Evolutionary conservation across 1,139 yeast species (phyloP).

Genomic region (Geotrichum aggregatum): DNA sequence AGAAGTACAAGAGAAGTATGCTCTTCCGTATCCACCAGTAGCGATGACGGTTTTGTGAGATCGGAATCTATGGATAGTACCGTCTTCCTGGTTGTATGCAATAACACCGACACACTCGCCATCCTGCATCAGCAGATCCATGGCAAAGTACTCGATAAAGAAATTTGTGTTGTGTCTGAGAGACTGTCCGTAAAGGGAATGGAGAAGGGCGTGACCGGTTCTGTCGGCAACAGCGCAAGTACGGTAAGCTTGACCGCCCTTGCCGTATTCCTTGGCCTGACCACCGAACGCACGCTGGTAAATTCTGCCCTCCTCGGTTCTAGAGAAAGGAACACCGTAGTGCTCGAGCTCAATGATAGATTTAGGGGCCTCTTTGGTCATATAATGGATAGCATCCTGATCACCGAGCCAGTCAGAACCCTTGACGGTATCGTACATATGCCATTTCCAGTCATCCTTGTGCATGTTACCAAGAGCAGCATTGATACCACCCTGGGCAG

Average conservation of each 20-base stretch:
- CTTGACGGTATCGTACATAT: slow-evolving; percentile 98
- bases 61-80: slow-evolving; percentile 95
- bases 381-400: slow-evolving; percentile 97
- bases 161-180: slow-evolving; percentile 95
- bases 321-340: slow-evolving; percentile 96
- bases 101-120: slow-evolving; percentile 96
- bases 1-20: slow-evolving; percentile 97
- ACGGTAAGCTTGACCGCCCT: slow-evolving; percentile 98
- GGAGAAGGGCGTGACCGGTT: slow-evolving; percentile 96
- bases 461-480: slow-evolving; percentile 98
- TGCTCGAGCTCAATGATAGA: slow-evolving; percentile 96
- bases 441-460: slow-evolving; percentile 99
- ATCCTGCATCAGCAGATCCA: slow-evolving; percentile 91
- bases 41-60: slow-evolving; percentile 95
- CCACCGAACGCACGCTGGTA: slow-evolving; percentile 99
- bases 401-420: slow-evolving; percentile 99
- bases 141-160: slow-evolving; percentile 94
- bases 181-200: slow-evolving; percentile 94
- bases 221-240: slow-evolving; percentile 99
- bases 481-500: slow-evolving; percentile 99
- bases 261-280: slow-evolving; percentile 90
- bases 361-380: slow-evolving; percentile 97
- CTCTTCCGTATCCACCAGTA: slow-evolving; percentile 98
- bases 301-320: slow-evolving; percentile 94
- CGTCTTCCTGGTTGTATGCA: slow-evolving; percentile 98